Conservation (phyloP, 2,329 filamentous ascomycete species). For the Blastomyces parvus region DNA sequence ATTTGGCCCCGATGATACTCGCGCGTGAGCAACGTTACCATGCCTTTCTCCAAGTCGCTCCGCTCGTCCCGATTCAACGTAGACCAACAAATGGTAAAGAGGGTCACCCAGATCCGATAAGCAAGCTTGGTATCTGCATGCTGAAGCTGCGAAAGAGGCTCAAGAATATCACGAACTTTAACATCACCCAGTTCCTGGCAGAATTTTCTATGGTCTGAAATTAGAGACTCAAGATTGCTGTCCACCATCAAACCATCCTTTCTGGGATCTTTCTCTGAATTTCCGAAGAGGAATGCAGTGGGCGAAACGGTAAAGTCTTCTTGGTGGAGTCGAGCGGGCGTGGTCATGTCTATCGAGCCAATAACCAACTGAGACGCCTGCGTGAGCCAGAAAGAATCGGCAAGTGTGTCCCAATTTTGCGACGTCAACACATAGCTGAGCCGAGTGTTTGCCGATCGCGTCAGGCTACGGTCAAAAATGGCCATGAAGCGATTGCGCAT, state of each 20-base stretch:
- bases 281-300: constrained; percentile 61
- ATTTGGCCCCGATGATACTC: constrained; percentile 93
- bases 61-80: constrained; percentile 79
- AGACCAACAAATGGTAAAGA: constrained; percentile 94
- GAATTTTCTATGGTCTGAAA: constrained; percentile 73
- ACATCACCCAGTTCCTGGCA: constrained; percentile 74
- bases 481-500: constrained; percentile 96
- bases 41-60: constrained; percentile 76
- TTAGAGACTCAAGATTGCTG: constrained; percentile 69
- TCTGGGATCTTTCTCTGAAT: constrained; percentile 60
- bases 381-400: constrained; percentile 92
- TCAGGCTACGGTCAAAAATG: constrained; percentile 90
- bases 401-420: constrained; percentile 94
- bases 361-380: constrained; percentile 91
- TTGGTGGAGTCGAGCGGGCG: constrained; percentile 63
- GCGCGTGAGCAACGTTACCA: constrained; percentile 84
- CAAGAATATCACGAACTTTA: constrained; percentile 76
- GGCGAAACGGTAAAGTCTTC: constrained; percentile 78
- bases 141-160: constrained; percentile 84
- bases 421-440: constrained; percentile 80
- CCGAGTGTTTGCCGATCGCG: constrained; percentile 80
- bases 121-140: constrained; percentile 75
- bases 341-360: constrained; percentile 78
- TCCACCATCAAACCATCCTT: constrained; percentile 62
- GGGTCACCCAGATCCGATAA: constrained; percentile 77